Conservation (phyloP, 305 asterid genomes). For the Fraxinus sp. region DNA sequence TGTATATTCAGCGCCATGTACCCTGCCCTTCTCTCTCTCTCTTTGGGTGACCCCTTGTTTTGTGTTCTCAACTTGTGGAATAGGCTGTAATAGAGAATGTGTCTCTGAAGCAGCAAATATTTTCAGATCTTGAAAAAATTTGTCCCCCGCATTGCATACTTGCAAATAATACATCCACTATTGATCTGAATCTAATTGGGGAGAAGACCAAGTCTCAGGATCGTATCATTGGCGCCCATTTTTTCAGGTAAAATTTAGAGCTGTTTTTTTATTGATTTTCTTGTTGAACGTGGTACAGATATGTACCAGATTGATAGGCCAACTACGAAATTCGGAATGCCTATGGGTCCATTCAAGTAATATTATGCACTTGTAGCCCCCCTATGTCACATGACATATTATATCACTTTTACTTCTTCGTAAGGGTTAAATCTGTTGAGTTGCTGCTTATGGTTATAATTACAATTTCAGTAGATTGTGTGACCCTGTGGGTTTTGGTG, state of each 20-base stretch:
- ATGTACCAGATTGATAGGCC: conserved; percentile 64
- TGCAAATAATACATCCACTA: conserved; percentile 91
- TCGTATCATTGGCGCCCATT: conserved; percentile 94
- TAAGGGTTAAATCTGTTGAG: background rate
- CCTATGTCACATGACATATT: too few species aligned
- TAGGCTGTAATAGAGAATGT: conserved; percentile 90
- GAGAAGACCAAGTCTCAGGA: conserved; percentile 78
- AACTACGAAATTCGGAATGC: conserved; percentile 90
- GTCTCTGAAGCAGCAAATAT: conserved; percentile 86
- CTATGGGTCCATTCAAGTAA: conserved; percentile 85
- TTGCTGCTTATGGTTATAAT: conserved; percentile 11
- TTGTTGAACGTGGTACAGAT: conserved; percentile 85
- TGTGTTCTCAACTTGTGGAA: conserved; percentile 20
- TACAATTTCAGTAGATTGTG: conserved; percentile 52
- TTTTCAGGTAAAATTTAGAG: conserved; percentile 64
- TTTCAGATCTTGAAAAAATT: conserved; percentile 75
- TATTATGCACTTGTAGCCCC: too few species aligned
- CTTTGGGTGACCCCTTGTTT: background rate
- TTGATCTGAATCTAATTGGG: conserved; percentile 79
- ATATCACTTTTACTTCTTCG: too few species aligned
- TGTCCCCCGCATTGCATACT: conserved; percentile 94
- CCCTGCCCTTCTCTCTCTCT: background rate
- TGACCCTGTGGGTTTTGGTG: conserved; percentile 98
- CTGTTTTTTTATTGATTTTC: conserved; percentile 10
- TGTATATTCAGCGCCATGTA: background rate